A percentile compares a stretch with the other conserved stretches of the same genome.
These are phyloP conservation scores for Salvia rosmarinus DNA, from an alignment of 257 asterid genomes.

Conservation along the genomic window DNA sequence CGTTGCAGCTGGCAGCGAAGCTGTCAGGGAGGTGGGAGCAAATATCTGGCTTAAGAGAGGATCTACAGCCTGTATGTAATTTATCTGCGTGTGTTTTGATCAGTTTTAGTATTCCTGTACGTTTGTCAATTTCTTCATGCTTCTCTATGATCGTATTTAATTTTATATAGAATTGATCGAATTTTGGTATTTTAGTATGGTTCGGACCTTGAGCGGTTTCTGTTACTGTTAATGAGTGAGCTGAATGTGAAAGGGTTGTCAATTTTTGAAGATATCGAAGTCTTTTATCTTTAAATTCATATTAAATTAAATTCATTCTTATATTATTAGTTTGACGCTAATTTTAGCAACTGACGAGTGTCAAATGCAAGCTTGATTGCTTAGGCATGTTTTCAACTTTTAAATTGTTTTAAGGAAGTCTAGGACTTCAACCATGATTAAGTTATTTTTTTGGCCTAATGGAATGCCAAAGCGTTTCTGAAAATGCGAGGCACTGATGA, in stretches of 20 bases:
- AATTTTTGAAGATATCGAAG: neutral
- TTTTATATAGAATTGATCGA: neutral
- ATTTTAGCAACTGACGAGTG: neutral
- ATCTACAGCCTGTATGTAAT: conserved; percentile 75
- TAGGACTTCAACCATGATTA: neutral
- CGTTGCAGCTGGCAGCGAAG: conserved; percentile 75
- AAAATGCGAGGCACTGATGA: neutral
- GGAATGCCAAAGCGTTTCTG: neutral
- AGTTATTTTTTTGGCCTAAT: neutral
- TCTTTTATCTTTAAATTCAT: neutral
- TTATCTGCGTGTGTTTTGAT: neutral
- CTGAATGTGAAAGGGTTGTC: conserved; percentile 12
- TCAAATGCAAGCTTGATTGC: conserved; percentile 20
- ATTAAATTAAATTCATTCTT: too few relatives aligned
- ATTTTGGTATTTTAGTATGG: neutral
- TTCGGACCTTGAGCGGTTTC: neutral
- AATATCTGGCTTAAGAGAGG: conserved; percentile 87
- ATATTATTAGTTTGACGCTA: neutral
- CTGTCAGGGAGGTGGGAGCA: conserved; percentile 64
- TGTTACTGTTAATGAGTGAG: neutral
- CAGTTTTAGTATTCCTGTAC: neutral
- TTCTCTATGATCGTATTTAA: neutral
- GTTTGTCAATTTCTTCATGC: conserved; percentile 12
- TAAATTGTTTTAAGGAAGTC: neutral
- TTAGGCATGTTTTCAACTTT: neutral